These are phyloP conservation scores for Dactylellina leptospora DNA, from an alignment of 2,329 filamentous ascomycete species.

Conservation along the genomic window DNA sequence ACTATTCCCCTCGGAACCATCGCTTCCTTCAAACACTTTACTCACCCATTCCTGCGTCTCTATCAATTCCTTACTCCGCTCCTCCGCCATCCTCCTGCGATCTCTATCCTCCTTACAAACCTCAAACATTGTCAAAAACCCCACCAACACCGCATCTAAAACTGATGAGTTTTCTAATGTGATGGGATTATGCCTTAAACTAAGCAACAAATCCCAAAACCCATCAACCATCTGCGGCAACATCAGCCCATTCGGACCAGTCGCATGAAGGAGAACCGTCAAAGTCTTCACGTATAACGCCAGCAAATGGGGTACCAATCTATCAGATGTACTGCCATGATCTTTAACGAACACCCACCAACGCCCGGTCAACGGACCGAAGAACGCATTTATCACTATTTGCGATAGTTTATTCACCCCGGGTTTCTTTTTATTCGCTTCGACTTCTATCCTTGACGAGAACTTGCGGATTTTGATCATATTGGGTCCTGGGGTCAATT, in stretches of 20 bases:
- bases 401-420: slow-evolving; percentile 67
- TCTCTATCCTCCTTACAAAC: slow-evolving; percentile 76
- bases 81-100: slow-evolving; percentile 72
- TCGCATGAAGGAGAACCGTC: slow-evolving; percentile 80
- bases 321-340: slow-evolving; percentile 69
- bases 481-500: slow-evolving; percentile 75
- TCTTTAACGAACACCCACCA: slow-evolving; percentile 74
- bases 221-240: slow-evolving; percentile 84
- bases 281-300: slow-evolving; percentile 85
- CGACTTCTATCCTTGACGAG: slow-evolving; percentile 76
- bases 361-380: slow-evolving; percentile 83
- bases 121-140: slow-evolving; percentile 81
- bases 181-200: slow-evolving; percentile 64
- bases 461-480: slow-evolving; percentile 90
- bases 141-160: slow-evolving; percentile 78
- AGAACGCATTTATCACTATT: slow-evolving; percentile 78
- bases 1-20: slow-evolving; percentile 49
- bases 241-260: slow-evolving; percentile 78
- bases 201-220: slow-evolving; percentile 82
- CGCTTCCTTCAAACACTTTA: slow-evolving; percentile 71
- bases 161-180: slow-evolving; percentile 71
- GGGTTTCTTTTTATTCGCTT: slow-evolving; percentile 65
- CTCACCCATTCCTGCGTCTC: slow-evolving; percentile 89
- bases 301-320: slow-evolving; percentile 71
- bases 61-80: slow-evolving; percentile 77